Evolutionary conservation across 1,284 basidiomycete species (phyloP).

Genomic region (Leccinum insolens): DNA sequence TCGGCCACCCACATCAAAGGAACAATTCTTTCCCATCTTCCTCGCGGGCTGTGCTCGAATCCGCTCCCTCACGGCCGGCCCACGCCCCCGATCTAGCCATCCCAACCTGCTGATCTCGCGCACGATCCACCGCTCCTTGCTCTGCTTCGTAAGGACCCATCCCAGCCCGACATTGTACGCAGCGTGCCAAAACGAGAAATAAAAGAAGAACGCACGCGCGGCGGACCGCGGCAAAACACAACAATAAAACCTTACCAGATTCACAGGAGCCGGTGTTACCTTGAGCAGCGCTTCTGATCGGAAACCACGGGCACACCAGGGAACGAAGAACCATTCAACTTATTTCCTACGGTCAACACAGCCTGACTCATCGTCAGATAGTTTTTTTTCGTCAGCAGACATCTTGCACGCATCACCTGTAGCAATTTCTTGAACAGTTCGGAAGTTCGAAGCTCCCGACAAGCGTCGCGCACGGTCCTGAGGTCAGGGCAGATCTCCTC

Average conservation of each 20-base stretch:
- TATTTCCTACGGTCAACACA: no score
- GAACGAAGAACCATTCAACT: slow-evolving; percentile 61
- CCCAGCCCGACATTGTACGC: slow-evolving; percentile 95
- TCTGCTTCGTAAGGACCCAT: slow-evolving; percentile 92
- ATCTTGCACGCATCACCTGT: not conserved
- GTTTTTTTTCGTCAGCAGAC: no score
- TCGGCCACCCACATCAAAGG: slow-evolving; percentile 72
- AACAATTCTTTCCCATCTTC: slow-evolving; percentile 95
- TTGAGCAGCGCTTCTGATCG: slow-evolving; percentile 82
- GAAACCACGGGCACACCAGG: slow-evolving; percentile 83
- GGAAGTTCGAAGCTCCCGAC: slow-evolving; percentile 73
- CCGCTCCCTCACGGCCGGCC: slow-evolving; percentile 75
- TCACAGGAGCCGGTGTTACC: slow-evolving; percentile 41
- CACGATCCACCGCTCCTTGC: slow-evolving; percentile 93
- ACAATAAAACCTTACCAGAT: slow-evolving; percentile 6
- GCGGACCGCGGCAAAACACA: slow-evolving; percentile 58
- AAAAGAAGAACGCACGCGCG: slow-evolving; percentile 76
- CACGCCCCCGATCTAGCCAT: slow-evolving; percentile 82
- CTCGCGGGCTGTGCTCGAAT: slow-evolving; percentile 84
- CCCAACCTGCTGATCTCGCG: slow-evolving; percentile 76
- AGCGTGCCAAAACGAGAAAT: slow-evolving; percentile 93
- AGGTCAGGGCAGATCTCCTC: slow-evolving; percentile 87
- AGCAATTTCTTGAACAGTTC: slow-evolving; percentile 72
- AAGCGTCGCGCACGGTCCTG: slow-evolving; percentile 74
- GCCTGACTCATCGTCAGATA: no score